A percentile compares a stretch with the other conserved stretches of the same genome.
phyloP scores from a whole-genome alignment of 257 asterid genomes.

The Fraxinus americana region DNA sequence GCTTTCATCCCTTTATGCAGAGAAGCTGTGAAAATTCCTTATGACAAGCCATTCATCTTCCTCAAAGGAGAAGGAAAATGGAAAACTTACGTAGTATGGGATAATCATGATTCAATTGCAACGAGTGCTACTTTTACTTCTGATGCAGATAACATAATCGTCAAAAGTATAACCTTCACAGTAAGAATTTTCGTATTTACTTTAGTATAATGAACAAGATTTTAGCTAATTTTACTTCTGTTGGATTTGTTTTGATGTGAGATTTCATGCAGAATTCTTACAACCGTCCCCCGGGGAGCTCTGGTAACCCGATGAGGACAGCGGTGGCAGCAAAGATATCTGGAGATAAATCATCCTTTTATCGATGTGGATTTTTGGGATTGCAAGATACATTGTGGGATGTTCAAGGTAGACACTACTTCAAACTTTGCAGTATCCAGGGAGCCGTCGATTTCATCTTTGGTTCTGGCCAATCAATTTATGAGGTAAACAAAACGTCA shows the following conservation, averaged over 20 bases:
- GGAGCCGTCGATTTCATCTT: conserved; percentile 84
- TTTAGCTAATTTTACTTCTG: background rate
- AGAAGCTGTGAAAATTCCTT: conserved; percentile 54
- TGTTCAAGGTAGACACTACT: conserved; percentile 68
- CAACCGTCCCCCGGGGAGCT: conserved; percentile 43
- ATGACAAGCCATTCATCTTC: conserved; percentile 51
- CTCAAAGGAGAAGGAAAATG: conserved; percentile 47
- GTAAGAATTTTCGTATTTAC: conserved; percentile 35
- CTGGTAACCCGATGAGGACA: conserved; percentile 23
- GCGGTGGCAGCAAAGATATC: conserved; percentile 60
- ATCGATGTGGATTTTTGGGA: conserved; percentile 53
- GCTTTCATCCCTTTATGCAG: conserved; percentile 29
- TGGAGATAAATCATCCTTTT: conserved; percentile 65
- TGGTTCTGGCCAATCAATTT: conserved; percentile 74
- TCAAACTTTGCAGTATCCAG: conserved; percentile 49
- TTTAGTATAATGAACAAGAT: background rate
- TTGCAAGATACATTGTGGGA: conserved; percentile 78
- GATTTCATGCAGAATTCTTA: conserved; percentile 53
- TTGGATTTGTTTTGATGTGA: background rate
- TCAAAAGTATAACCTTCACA: conserved; percentile 44
- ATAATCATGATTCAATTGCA: conserved; percentile 34
- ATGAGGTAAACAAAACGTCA: conserved; percentile 47
- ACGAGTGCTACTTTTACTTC: conserved; percentile 55
- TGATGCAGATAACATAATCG: conserved; percentile 53
- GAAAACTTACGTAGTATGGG: conserved; percentile 42